phyloP scores from a whole-genome alignment of 2,329 filamentous ascomycete genomes.

The Phialocephala subalpina region DNA sequence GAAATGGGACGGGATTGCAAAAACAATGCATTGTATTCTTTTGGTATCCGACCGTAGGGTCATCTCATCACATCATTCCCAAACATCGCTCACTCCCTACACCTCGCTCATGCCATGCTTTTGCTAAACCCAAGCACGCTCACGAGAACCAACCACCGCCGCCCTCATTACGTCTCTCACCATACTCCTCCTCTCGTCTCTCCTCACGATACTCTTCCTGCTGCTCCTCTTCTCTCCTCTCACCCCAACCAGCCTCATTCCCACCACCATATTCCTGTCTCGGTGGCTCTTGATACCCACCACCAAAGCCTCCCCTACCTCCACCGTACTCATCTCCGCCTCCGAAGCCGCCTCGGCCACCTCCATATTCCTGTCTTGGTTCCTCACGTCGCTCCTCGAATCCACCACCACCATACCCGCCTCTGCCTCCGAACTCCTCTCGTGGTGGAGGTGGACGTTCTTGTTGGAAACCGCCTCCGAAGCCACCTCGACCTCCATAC shows the following conservation, averaged over 20 bases:
- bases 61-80: not conserved
- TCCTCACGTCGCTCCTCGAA: conserved; percentile 23
- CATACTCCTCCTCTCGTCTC: conserved; percentile 21
- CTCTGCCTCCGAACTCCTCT: too few species aligned
- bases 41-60: not conserved
- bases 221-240: conserved; percentile 23
- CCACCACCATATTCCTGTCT: conserved; percentile 33
- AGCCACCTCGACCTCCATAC: conserved; percentile 26
- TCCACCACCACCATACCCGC: too few species aligned
- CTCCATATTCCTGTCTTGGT: conserved; percentile 12
- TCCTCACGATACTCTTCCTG: conserved; percentile 21
- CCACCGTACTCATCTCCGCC: conserved; percentile 22
- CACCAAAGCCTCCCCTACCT: conserved; percentile 35
- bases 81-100: not conserved
- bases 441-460: conserved; percentile 14
- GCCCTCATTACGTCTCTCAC: conserved; percentile 22
- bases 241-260: conserved; percentile 26
- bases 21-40: not conserved
- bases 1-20: not conserved
- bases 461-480: conserved; percentile 25
- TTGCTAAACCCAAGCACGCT: too few species aligned
- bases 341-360: conserved; percentile 4
- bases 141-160: conserved; percentile 32
- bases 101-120: not conserved
- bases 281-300: conserved; percentile 32